Conservation (phyloP, 2,329 filamentous ascomycete genomes). For the Fusarium praegraminearum region DNA sequence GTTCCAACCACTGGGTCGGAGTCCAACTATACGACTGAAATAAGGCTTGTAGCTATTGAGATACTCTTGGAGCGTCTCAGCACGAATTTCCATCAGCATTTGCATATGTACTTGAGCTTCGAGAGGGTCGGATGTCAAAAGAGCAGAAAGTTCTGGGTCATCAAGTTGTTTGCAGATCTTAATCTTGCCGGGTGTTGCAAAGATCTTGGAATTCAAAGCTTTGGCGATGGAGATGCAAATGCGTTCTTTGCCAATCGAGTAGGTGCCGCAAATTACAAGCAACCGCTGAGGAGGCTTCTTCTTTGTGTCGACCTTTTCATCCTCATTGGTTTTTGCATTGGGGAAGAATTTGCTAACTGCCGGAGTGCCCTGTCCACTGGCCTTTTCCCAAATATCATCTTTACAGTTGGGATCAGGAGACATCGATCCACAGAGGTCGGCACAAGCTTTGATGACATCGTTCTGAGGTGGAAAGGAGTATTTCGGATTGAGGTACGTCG, state of each 20-base stretch:
- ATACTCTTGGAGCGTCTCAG: slow-evolving; percentile 92
- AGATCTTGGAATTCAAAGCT: slow-evolving; percentile 89
- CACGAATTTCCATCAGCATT: slow-evolving; percentile 90
- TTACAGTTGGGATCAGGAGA: slow-evolving; percentile 70
- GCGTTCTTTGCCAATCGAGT: slow-evolving; percentile 97
- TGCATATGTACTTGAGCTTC: slow-evolving; percentile 99
- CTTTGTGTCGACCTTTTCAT: slow-evolving; percentile 48
- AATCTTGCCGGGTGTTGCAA: slow-evolving; percentile 84
- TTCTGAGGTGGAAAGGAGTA: slow-evolving; percentile 93
- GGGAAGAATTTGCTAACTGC: slow-evolving; percentile 67
- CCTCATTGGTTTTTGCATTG: slow-evolving; percentile 50
- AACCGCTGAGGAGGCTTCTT: slow-evolving; percentile 67
- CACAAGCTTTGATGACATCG: slow-evolving; percentile 88
- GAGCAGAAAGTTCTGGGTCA: slow-evolving; percentile 81
- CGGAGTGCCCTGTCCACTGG: slow-evolving; percentile 57
- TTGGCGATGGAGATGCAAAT: slow-evolving; percentile 93
- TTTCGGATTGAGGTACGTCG: slow-evolving; percentile 94
- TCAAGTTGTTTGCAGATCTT: slow-evolving; percentile 86
- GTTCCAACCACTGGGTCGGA: slow-evolving; percentile 94
- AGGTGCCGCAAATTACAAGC: slow-evolving; percentile 93
- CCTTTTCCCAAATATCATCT: slow-evolving; percentile 61
- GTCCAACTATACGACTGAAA: slow-evolving; percentile 89
- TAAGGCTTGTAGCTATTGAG: slow-evolving; percentile 81
- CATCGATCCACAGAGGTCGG: slow-evolving; percentile 85
- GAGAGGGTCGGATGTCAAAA: slow-evolving; percentile 82